Percentiles rank a stretch among this genome's conserved stretches.
Conservation (phyloP, 768 basidiomycete genomes). For the Roridomyces roridus region DNA sequence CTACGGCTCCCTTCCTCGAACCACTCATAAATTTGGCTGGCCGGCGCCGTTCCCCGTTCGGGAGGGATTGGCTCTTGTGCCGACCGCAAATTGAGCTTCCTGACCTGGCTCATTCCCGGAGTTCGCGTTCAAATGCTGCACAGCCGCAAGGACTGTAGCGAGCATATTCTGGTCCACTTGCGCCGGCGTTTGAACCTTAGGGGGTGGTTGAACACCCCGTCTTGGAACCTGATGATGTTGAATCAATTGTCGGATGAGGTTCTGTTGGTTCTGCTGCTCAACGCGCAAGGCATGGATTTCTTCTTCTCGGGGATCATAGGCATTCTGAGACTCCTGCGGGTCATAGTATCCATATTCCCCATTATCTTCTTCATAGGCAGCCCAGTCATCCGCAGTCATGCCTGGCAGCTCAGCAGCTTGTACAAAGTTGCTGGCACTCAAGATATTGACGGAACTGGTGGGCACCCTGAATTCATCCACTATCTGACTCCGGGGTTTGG, state of each 20-base stretch:
- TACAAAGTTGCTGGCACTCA: neutral
- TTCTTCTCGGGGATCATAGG: slow-evolving; percentile 6
- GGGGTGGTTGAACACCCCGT: slow-evolving; percentile 4
- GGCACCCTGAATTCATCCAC: neutral
- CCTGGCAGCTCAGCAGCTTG: neutral
- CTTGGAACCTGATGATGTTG: neutral
- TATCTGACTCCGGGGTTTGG: neutral
- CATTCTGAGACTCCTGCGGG: no score
- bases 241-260: neutral
- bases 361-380: neutral
- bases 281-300: neutral
- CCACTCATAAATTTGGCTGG: no score
- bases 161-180: neutral
- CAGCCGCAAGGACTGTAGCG: neutral
- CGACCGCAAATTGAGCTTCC: neutral
- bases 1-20: no score
- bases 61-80: neutral
- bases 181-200: neutral
- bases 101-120: neutral
- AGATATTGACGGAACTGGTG: neutral
- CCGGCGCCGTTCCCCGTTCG: slow-evolving; percentile 2
- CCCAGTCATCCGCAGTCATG: neutral
- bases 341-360: neutral
- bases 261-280: neutral
- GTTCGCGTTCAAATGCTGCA: neutral